Evolutionary conservation across 1,284 basidiomycete species (phyloP).

Genomic region (Cutaneotrichosporon sp.): DNA sequence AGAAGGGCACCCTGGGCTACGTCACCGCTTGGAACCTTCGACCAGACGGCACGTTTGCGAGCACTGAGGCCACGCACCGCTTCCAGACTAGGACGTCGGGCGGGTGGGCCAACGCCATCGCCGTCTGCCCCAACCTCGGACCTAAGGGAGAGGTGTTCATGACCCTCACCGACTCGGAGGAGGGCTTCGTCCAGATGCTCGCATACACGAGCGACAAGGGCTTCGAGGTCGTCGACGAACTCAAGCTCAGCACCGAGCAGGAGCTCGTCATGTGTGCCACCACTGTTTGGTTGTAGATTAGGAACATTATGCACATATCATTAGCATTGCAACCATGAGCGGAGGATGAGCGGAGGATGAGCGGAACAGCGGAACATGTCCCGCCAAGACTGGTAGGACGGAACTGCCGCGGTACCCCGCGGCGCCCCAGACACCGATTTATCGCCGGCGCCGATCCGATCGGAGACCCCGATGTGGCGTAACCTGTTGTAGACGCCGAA

Average conservation of each 20-base stretch:
- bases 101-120: slow-evolving; percentile 55
- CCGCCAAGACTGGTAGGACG: background rate
- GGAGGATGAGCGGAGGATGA: background rate
- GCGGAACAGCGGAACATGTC: background rate
- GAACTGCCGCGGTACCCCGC: background rate
- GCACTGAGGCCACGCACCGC: slow-evolving; percentile 20
- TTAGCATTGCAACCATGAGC: background rate
- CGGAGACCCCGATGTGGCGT: background rate
- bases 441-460: slow-evolving; percentile 7
- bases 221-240: slow-evolving; percentile 31
- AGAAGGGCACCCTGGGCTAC: slow-evolving; percentile 43
- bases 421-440: background rate
- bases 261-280: slow-evolving; percentile 16
- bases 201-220: slow-evolving; percentile 30
- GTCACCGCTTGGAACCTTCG: slow-evolving; percentile 47
- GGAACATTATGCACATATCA: slow-evolving; percentile 1
- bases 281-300: slow-evolving; percentile 17
- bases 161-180: slow-evolving; percentile 50
- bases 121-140: slow-evolving; percentile 40
- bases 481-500: background rate
- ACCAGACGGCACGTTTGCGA: slow-evolving; percentile 23
- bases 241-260: slow-evolving; percentile 12
- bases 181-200: slow-evolving; percentile 47
- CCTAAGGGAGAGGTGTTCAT: slow-evolving; percentile 35
- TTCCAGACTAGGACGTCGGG: slow-evolving; percentile 51